Conservation (phyloP, 177 flowering plant genomes). For the Vitis hybrid region DNA sequence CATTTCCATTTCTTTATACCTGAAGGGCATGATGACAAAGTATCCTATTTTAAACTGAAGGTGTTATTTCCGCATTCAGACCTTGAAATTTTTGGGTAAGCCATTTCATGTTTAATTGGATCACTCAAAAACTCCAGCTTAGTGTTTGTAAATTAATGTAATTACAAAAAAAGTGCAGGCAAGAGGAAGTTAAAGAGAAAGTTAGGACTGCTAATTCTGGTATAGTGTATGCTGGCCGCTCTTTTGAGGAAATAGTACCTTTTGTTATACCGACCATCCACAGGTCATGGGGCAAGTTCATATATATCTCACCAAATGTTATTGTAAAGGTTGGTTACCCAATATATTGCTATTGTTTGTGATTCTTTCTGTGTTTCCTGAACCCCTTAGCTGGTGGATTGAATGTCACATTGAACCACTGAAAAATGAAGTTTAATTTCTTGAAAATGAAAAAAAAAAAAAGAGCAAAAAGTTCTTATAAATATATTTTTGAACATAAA, state of each 20-base stretch:
- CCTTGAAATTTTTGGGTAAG: conserved; percentile 34
- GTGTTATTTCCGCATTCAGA: conserved; percentile 32
- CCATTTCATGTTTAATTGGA: background rate
- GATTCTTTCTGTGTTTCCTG: too few relatives aligned
- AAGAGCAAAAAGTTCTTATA: too few relatives aligned
- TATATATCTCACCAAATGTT: conserved; percentile 26
- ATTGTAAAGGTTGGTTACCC: conserved; percentile 26
- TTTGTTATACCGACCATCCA: conserved; percentile 23
- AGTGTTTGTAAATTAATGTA: background rate
- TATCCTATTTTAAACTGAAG: conserved; percentile 29
- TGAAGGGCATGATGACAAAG: conserved; percentile 19
- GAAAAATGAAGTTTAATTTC: too few relatives aligned
- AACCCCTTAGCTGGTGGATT: too few relatives aligned
- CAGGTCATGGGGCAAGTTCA: conserved; percentile 19
- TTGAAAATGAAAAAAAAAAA: too few relatives aligned
- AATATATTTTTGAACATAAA: too few relatives aligned
- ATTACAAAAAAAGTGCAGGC: conserved; percentile 13
- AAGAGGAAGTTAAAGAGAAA: conserved; percentile 22
- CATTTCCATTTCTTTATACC: conserved; percentile 34
- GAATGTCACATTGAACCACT: too few relatives aligned
- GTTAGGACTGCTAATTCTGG: conserved; percentile 7
- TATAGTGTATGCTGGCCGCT: conserved; percentile 1
- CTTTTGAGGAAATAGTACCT: conserved; percentile 24
- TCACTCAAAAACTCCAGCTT: background rate
- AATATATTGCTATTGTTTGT: too few relatives aligned